Evolutionary conservation across 352 stramenopile genomes (phyloP).

Genomic region (Thalassiosira hispida): DNA sequence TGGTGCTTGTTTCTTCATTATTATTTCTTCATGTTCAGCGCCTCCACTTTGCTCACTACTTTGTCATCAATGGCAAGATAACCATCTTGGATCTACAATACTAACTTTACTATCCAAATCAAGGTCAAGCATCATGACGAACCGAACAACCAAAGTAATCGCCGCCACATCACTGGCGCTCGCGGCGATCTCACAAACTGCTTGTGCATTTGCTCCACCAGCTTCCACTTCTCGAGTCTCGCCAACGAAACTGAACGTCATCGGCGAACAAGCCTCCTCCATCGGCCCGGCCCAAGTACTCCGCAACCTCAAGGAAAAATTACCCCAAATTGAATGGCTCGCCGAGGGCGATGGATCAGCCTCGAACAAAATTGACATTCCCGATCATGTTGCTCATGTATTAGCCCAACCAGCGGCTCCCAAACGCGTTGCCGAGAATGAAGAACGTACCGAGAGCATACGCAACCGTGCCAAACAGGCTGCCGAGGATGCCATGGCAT

Average conservation of each 20-base stretch:
- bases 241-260: slow-evolving; percentile 34
- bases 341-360: slow-evolving; percentile 53
- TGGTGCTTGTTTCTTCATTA: too few species aligned
- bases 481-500: slow-evolving; percentile 44
- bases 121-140: neutral
- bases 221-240: neutral
- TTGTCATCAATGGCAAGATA: too few species aligned
- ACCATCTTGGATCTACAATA: too few species aligned
- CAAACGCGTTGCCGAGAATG: slow-evolving; percentile 64
- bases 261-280: slow-evolving; percentile 64
- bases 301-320: slow-evolving; percentile 58
- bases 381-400: slow-evolving; percentile 60
- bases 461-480: slow-evolving; percentile 61
- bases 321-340: slow-evolving; percentile 74
- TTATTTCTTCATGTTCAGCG: too few species aligned
- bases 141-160: slow-evolving; percentile 10
- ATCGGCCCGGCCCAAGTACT: slow-evolving; percentile 69
- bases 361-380: slow-evolving; percentile 78
- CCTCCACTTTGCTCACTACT: too few species aligned
- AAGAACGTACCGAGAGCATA: slow-evolving; percentile 66
- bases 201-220: neutral
- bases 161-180: slow-evolving; percentile 22
- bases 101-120: too few species aligned
- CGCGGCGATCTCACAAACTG: neutral
- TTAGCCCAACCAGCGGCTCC: slow-evolving; percentile 62